Percentiles rank a stretch among this genome's conserved stretches.
These are phyloP conservation scores for Globisporangium perplexum DNA, from an alignment of 352 stramenopile genomes.

Conservation along the genomic window DNA sequence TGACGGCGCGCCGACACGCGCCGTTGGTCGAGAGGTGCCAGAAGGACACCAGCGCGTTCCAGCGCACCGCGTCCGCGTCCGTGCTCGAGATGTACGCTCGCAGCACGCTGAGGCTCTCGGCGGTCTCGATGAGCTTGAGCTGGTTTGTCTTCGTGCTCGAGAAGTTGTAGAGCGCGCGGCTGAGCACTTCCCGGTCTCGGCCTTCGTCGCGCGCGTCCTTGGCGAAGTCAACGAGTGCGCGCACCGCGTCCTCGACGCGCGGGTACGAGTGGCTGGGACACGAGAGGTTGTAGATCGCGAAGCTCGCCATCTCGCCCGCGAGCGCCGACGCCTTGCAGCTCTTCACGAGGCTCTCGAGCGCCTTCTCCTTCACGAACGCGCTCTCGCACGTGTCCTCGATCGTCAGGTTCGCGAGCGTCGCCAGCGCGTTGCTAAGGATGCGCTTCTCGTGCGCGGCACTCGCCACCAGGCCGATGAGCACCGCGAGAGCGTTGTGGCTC, in stretches of 20 bases:
- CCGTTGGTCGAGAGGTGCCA: slow-evolving; percentile 53
- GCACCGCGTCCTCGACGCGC: slow-evolving; percentile 57
- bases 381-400: slow-evolving; percentile 67
- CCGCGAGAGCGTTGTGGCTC: slow-evolving; percentile 36
- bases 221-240: slow-evolving; percentile 46
- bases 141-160: slow-evolving; percentile 59
- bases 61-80: slow-evolving; percentile 22
- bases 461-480: slow-evolving; percentile 28
- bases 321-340: slow-evolving; percentile 31
- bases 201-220: slow-evolving; percentile 22
- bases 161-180: slow-evolving; percentile 63
- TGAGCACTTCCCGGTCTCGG: slow-evolving; percentile 40
- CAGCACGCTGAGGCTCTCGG: slow-evolving; percentile 35
- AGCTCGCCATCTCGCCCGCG: slow-evolving; percentile 35
- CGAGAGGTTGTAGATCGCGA: slow-evolving; percentile 64
- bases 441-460: slow-evolving; percentile 4
- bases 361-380: slow-evolving; percentile 70
- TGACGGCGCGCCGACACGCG: slow-evolving; percentile 38
- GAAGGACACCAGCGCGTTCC: slow-evolving; percentile 24
- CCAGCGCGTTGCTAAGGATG: slow-evolving; percentile 16
- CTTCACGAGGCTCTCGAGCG: slow-evolving; percentile 51
- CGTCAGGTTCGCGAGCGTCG: slow-evolving; percentile 60
- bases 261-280: slow-evolving; percentile 62
- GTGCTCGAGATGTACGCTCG: slow-evolving; percentile 21
- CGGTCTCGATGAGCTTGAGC: slow-evolving; percentile 47